Evolutionary conservation across 2,329 filamentous ascomycete genomes (phyloP).

Genomic region (Ophiocordyceps robertsii): DNA sequence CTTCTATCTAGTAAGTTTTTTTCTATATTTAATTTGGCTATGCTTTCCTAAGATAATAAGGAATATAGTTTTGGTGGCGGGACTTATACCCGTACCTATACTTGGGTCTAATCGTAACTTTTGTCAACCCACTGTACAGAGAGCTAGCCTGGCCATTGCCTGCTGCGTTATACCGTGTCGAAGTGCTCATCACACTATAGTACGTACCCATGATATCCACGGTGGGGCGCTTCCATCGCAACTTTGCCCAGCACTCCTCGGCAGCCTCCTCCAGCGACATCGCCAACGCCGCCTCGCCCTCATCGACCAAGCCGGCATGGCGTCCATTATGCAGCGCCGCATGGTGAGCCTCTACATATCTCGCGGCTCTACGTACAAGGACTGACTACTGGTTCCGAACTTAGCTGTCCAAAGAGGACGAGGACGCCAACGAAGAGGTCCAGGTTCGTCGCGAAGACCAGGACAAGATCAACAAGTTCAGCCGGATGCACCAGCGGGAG

Average conservation of each 20-base stretch:
- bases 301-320: slow-evolving; percentile 13
- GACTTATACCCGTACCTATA: no score
- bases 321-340: slow-evolving; percentile 41
- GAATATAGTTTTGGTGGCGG: no score
- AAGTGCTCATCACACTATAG: background rate
- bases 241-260: no score
- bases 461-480: slow-evolving; percentile 98
- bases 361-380: background rate
- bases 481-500: slow-evolving; percentile 81
- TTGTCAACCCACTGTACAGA: no score
- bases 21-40: background rate
- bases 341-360: slow-evolving; percentile 31
- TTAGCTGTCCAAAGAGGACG: slow-evolving; percentile 88
- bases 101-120: no score
- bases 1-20: background rate
- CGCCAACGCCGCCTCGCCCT: no score
- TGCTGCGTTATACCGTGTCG: background rate
- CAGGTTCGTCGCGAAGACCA: slow-evolving; percentile 95
- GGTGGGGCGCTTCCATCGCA: background rate
- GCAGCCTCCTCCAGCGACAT: no score
- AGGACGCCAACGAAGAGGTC: slow-evolving; percentile 70
- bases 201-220: background rate
- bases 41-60: no score
- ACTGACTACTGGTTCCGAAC: slow-evolving; percentile 7
- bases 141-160: no score